Percentiles rank a stretch among this genome's conserved stretches.
Conservation (phyloP, 257 asterid species). For the Nicotiana otophora region DNA sequence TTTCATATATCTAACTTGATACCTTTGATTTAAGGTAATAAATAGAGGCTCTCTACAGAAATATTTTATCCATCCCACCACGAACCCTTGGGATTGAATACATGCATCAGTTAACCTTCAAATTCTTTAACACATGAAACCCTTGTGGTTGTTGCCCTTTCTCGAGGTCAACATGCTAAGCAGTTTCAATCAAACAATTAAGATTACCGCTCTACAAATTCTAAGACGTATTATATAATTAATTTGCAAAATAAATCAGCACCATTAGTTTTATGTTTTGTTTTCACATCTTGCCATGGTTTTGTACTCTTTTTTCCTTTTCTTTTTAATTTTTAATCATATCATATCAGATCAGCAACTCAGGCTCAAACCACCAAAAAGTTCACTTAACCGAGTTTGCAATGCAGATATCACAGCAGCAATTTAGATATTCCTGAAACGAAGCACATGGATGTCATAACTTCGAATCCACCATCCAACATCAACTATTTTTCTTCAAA, state of each 20-base stretch:
- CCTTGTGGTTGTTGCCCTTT: too few species aligned
- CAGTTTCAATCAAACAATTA: neutral
- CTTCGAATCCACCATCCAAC: neutral
- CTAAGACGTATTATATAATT: neutral
- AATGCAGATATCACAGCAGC: neutral
- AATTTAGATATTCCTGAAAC: neutral
- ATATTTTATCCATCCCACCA: too few species aligned
- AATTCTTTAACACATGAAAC: too few species aligned
- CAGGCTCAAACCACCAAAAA: neutral
- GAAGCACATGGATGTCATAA: neutral
- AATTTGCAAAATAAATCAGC: neutral
- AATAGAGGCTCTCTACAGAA: too few species aligned
- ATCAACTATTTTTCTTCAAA: neutral
- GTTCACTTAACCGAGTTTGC: neutral
- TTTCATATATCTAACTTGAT: too few species aligned
- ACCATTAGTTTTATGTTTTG: neutral
- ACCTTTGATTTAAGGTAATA: too few species aligned
- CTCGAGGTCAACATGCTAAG: too few species aligned
- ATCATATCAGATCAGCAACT: neutral
- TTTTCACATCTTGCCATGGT: neutral
- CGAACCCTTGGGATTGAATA: too few species aligned
- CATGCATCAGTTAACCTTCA: too few species aligned
- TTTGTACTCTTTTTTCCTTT: neutral
- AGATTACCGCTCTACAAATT: neutral
- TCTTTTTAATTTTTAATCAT: neutral